phyloP scores from a whole-genome alignment of 352 stramenopile species.

The Saprolegnia parasitica region DNA sequence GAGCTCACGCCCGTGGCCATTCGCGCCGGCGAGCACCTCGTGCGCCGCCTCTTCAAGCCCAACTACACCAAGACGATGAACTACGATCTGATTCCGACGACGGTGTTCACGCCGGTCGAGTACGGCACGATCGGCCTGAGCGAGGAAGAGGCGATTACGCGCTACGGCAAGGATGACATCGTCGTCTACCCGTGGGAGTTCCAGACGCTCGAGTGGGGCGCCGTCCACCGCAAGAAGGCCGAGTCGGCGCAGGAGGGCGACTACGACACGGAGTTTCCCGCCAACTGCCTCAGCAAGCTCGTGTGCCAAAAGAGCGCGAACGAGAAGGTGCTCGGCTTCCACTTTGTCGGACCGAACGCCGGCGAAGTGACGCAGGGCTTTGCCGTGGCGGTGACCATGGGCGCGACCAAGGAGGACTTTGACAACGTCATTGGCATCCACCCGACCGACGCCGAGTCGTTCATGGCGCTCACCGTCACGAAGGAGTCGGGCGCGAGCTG shows the following conservation, averaged over 20 bases:
- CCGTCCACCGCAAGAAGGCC: constrained; percentile 19
- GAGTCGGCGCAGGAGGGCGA: constrained; percentile 18
- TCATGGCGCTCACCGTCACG: constrained; percentile 35
- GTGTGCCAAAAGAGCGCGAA: constrained; percentile 28
- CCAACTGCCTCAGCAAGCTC: constrained; percentile 30
- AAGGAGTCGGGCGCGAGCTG: constrained; percentile 35
- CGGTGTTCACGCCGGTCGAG: constrained; percentile 29
- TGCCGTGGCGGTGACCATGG: constrained; percentile 35
- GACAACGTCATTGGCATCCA: constrained; percentile 34
- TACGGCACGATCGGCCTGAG: constrained; percentile 29
- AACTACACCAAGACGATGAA: constrained; percentile 31
- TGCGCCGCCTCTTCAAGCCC: constrained; percentile 66
- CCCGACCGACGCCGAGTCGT: constrained; percentile 38
- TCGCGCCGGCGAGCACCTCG: constrained; percentile 69
- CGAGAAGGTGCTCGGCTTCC: constrained; percentile 29
- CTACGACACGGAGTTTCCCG: constrained; percentile 22
- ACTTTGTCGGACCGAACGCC: constrained; percentile 30
- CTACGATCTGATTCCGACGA: constrained; percentile 30
- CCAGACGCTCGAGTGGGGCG: constrained; percentile 26
- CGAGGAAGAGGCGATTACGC: constrained; percentile 28
- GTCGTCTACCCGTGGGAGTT: constrained; percentile 27
- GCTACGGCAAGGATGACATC: constrained; percentile 29
- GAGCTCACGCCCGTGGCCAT: constrained; percentile 93
- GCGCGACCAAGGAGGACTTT: constrained; percentile 34
- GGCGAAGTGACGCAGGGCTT: constrained; percentile 36